Conservation (phyloP, 108 stramenopile genomes). For the Fistulifera solaris region DNA sequence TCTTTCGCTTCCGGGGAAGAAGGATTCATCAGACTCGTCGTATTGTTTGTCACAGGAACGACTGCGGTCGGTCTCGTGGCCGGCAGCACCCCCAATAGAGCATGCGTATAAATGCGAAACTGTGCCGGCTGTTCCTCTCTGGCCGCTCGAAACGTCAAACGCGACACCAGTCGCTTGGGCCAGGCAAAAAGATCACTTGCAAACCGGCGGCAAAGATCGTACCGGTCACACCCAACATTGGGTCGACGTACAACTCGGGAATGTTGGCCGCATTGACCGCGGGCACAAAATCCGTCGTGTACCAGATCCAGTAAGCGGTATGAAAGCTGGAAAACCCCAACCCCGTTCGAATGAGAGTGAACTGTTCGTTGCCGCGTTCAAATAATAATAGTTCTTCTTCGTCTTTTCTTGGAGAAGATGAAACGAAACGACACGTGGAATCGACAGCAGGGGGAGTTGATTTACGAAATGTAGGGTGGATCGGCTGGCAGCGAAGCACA, state of each 20-base stretch:
- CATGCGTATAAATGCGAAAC: slow-evolving; percentile 13
- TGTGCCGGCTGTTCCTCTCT: background rate
- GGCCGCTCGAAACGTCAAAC: no score
- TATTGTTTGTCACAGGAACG: slow-evolving; percentile 4
- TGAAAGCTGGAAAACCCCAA: slow-evolving; percentile 17
- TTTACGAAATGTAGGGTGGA: no score
- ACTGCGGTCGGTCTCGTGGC: background rate
- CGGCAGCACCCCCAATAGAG: no score
- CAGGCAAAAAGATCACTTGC: slow-evolving; percentile 15
- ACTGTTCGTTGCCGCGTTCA: slow-evolving; percentile 27
- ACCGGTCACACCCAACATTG: slow-evolving; percentile 9
- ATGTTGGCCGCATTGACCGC: slow-evolving; percentile 17
- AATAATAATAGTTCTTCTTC: slow-evolving; percentile 22
- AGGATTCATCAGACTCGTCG: slow-evolving; percentile 7
- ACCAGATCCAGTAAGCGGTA: slow-evolving; percentile 26
- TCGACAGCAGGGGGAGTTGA: no score
- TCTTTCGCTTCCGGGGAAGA: slow-evolving; percentile 6
- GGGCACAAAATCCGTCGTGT: slow-evolving; percentile 23
- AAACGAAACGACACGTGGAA: no score
- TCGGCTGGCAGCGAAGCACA: no score
- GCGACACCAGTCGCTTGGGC: slow-evolving; percentile 12
- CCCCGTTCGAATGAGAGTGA: slow-evolving; percentile 13
- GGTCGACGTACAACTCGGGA: slow-evolving; percentile 16
- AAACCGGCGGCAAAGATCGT: slow-evolving; percentile 7
- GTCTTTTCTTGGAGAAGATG: slow-evolving; percentile 4